A percentile compares a stretch with the other conserved stretches of the same genome.
These are phyloP conservation scores for Pythium aristosporum DNA, from an alignment of 352 stramenopile species.

Conservation along the genomic window DNA sequence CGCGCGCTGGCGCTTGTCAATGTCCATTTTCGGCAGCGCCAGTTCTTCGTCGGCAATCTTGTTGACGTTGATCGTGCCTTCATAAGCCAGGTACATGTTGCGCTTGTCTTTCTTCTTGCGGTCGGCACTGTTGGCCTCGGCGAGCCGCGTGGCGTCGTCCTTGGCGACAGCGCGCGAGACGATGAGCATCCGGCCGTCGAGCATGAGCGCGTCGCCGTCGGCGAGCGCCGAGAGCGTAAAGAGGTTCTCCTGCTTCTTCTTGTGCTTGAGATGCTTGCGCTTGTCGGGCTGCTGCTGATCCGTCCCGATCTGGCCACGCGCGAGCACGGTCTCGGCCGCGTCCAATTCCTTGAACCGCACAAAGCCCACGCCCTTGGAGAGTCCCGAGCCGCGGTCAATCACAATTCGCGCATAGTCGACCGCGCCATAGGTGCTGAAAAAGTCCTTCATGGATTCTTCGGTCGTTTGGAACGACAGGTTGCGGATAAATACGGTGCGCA, in stretches of 20 bases:
- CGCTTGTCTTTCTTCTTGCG: slow-evolving; percentile 91
- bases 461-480: slow-evolving; percentile 86
- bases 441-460: slow-evolving; percentile 65
- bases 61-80: slow-evolving; percentile 93
- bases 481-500: slow-evolving; percentile 83
- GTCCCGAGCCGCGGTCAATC: slow-evolving; percentile 70
- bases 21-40: slow-evolving; percentile 88
- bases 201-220: slow-evolving; percentile 66
- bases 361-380: slow-evolving; percentile 85
- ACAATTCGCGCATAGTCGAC: slow-evolving; percentile 84
- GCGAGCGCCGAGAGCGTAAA: slow-evolving; percentile 69
- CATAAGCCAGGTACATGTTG: slow-evolving; percentile 95
- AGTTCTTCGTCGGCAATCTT: slow-evolving; percentile 87
- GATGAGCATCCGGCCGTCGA: slow-evolving; percentile 75
- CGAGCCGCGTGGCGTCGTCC: slow-evolving; percentile 60
- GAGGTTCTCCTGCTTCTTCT: slow-evolving; percentile 54
- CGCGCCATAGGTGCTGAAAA: slow-evolving; percentile 69
- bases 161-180: slow-evolving; percentile 74
- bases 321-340: slow-evolving; percentile 54
- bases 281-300: slow-evolving; percentile 46
- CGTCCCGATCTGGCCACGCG: slow-evolving; percentile 41
- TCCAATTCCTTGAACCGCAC: slow-evolving; percentile 70
- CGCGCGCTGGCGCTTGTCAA: slow-evolving; percentile 91
- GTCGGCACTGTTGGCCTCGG: slow-evolving; percentile 49
- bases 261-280: slow-evolving; percentile 53